phyloP scores from a whole-genome alignment of 495 filamentous ascomycete genomes.

The Hyaloscypha finlandica region DNA sequence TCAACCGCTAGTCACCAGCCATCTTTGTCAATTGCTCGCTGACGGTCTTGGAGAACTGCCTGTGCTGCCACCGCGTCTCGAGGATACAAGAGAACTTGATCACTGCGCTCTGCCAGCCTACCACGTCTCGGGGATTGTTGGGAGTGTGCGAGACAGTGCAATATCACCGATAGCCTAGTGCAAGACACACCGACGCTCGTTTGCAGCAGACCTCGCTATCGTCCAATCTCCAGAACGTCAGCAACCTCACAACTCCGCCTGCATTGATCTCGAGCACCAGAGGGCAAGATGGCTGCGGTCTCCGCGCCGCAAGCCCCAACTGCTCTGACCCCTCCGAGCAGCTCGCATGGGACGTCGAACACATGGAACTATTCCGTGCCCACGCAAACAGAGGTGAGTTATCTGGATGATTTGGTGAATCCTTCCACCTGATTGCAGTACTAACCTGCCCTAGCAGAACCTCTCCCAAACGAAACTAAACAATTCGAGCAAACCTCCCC shows the following conservation, averaged over 20 bases:
- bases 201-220: slow-evolving; percentile 6
- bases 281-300: slow-evolving; percentile 49
- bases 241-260: neutral
- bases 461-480: slow-evolving; percentile 20
- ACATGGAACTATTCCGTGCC: slow-evolving; percentile 54
- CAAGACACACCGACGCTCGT: slow-evolving; percentile 18
- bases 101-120: neutral
- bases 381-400: slow-evolving; percentile 35
- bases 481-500: slow-evolving; percentile 23
- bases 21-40: slow-evolving; percentile 15
- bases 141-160: slow-evolving; percentile 11
- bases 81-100: neutral
- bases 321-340: slow-evolving; percentile 52
- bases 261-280: slow-evolving; percentile 12
- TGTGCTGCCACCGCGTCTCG: slow-evolving; percentile 8
- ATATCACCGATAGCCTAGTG: slow-evolving; percentile 19
- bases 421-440: slow-evolving; percentile 21
- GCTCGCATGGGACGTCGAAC: slow-evolving; percentile 49
- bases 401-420: slow-evolving; percentile 8
- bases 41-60: slow-evolving; percentile 10
- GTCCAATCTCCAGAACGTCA: slow-evolving; percentile 7
- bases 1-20: slow-evolving; percentile 13
- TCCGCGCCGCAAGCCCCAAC: slow-evolving; percentile 48
- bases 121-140: neutral
- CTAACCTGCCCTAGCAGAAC: neutral